phyloP scores from a whole-genome alignment of 306 rosid species.

The Vigna unguiculata region DNA sequence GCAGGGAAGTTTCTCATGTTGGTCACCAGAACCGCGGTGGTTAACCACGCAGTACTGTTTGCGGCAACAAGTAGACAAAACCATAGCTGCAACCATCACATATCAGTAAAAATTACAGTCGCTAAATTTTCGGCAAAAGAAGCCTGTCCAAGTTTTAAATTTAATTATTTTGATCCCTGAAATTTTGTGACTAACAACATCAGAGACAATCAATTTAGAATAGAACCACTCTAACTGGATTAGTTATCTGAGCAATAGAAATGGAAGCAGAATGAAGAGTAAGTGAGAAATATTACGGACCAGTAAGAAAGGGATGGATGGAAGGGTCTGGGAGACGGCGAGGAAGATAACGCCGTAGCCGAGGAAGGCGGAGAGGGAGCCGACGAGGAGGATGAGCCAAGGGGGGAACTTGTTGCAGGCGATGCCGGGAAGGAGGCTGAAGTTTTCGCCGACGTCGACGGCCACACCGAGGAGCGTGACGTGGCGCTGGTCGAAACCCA shows the following conservation, averaged over 20 bases:
- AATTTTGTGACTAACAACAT: no score
- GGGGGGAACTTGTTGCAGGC: conserved; percentile 83
- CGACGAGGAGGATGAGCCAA: conserved; percentile 65
- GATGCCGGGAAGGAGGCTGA: conserved; percentile 74
- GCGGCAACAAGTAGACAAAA: conserved; percentile 69
- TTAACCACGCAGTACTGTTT: conserved; percentile 78
- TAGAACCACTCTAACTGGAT: no score
- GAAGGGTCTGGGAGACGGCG: conserved; percentile 51
- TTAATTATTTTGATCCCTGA: no score
- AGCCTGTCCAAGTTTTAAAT: no score
- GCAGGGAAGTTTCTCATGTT: conserved; percentile 87
- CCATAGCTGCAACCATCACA: conserved; percentile 60
- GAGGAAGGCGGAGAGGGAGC: conserved; percentile 63
- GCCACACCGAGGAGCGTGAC: conserved; percentile 82
- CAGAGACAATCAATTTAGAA: no score
- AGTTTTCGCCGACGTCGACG: conserved; percentile 78
- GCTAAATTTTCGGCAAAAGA: no score
- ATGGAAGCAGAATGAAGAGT: background rate
- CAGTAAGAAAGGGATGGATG: conserved; percentile 64
- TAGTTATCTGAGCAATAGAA: no score
- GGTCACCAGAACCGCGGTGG: conserved; percentile 78
- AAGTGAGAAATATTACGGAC: conserved; percentile 36
- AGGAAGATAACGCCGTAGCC: conserved; percentile 77
- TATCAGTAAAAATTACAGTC: conserved; percentile 7
- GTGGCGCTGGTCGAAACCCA: conserved; percentile 74